Conservation (phyloP, 176 grass and related monocot species). For the Paspalum vaginatum region DNA sequence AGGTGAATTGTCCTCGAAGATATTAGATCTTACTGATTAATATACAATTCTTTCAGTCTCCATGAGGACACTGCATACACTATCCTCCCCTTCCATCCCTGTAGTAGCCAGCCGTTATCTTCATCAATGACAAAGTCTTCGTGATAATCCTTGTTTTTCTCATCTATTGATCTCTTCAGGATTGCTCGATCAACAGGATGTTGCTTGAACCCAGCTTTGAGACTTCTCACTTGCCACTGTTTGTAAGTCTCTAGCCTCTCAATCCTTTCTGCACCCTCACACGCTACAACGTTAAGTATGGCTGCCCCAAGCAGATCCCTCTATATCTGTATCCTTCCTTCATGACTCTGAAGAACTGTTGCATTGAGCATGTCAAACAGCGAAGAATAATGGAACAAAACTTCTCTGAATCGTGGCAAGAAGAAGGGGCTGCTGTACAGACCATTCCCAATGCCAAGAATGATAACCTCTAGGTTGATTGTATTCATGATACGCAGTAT, state of each 20-base stretch:
- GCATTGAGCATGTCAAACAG: slow-evolving; percentile 66
- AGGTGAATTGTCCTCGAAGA: background rate
- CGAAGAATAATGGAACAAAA: slow-evolving; percentile 49
- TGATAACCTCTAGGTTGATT: slow-evolving; percentile 60
- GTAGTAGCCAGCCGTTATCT: slow-evolving; percentile 51
- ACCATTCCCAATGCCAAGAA: slow-evolving; percentile 57
- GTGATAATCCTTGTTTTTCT: slow-evolving; percentile 36
- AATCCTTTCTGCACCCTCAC: slow-evolving; percentile 55
- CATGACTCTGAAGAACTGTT: slow-evolving; percentile 44
- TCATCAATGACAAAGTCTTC: slow-evolving; percentile 50
- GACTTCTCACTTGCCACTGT: slow-evolving; percentile 49
- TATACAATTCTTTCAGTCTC: slow-evolving; percentile 29
- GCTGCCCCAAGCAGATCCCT: slow-evolving; percentile 22
- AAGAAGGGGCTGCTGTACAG: slow-evolving; percentile 51
- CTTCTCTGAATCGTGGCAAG: slow-evolving; percentile 54
- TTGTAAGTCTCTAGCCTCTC: slow-evolving; percentile 55
- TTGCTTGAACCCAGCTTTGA: slow-evolving; percentile 49
- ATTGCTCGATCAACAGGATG: slow-evolving; percentile 45
- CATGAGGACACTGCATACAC: slow-evolving; percentile 51
- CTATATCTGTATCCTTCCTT: slow-evolving; percentile 49
- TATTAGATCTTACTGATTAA: background rate
- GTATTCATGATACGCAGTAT: slow-evolving; percentile 57
- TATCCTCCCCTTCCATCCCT: slow-evolving; percentile 61
- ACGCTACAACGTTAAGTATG: slow-evolving; percentile 50
- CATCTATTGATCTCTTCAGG: slow-evolving; percentile 20